Conservation (phyloP, 1,139 yeast genomes). For the Debaryomyces coudertii region DNA sequence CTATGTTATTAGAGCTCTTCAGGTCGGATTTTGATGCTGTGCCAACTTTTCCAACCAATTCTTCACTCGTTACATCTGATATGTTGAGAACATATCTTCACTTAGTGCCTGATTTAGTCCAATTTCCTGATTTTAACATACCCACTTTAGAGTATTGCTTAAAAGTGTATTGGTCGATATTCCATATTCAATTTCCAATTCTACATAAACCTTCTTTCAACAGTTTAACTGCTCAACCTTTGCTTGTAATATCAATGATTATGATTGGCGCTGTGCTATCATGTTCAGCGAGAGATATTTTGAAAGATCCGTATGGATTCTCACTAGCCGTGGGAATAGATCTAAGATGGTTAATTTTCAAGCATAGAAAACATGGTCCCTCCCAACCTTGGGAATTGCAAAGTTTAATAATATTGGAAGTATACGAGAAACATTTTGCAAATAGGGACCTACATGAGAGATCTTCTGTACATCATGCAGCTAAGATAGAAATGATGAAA, state of each 20-base stretch:
- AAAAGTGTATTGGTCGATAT: slow-evolving; percentile 48
- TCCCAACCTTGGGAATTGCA: slow-evolving; percentile 63
- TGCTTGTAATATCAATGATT: slow-evolving; percentile 52
- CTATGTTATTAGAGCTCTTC: not conserved
- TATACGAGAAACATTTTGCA: slow-evolving; percentile 50
- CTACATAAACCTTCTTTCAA: slow-evolving; percentile 59
- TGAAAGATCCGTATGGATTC: slow-evolving; percentile 16
- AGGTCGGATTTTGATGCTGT: not conserved
- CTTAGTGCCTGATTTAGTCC: not conserved
- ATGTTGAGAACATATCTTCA: not conserved
- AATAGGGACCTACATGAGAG: slow-evolving; percentile 60
- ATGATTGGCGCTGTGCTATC: slow-evolving; percentile 49
- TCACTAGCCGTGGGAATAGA: slow-evolving; percentile 54
- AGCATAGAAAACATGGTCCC: slow-evolving; percentile 51
- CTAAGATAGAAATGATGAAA: slow-evolving; percentile 63
- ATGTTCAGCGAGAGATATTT: not conserved
- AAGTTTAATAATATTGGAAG: slow-evolving; percentile 56
- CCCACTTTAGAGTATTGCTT: slow-evolving; percentile 14
- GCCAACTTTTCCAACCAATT: not conserved
- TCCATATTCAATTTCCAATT: slow-evolving; percentile 58
- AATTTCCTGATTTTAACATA: slow-evolving; percentile 1
- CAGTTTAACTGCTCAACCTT: slow-evolving; percentile 48
- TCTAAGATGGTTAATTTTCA: slow-evolving; percentile 57
- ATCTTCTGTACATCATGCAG: slow-evolving; percentile 68
- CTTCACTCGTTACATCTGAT: not conserved